Evolutionary conservation across 192 early-diverging fungal genomes (phyloP), one percentile per base, ranked within the genome.

Genomic region (Backusella circina): DNA sequence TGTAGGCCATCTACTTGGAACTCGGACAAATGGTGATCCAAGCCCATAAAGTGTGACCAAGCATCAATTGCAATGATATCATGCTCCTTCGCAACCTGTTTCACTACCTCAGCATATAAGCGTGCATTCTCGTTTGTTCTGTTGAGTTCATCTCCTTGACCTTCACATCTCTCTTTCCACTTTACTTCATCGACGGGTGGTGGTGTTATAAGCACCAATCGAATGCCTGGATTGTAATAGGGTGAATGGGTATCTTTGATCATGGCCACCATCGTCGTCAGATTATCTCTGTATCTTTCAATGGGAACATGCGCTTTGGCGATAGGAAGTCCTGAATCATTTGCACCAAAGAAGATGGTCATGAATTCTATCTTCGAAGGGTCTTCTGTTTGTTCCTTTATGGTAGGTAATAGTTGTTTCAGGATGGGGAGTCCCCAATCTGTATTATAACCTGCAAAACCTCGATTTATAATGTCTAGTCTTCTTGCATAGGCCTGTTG

Each of bases 331-430:
- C 84, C 86, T 0, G 93, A 86, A 78, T 97, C 96, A 75, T 96
- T 95, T 5, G 96, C 88, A 23, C 96, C 96, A 67, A 94, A 87
- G 69, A 93, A 94, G 15, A 97, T 75, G n/a, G 86, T 87, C 75
- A 95, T 74, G 36, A 95, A 82, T 10, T 79, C 77, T 37, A 91
- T 80, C 15, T 80, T 73, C 3, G 87, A 30, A 4, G 37, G 26
- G 18, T 70, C 8, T 26, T 35, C 12, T n/a, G 66, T 3, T 54
- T 72, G 47, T n/a, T 81, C 35, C 21, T 71, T 38, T 23, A 75
- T 66, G 26, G 75, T 83, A 13, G 86, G 88, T 0, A 95, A 79
- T 26, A 93, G 75, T 39, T 83, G 78, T 2, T 74, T 75, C 2
- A 92, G 82, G 15, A 95, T 64, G 10, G 85, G 76, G 30, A 87